Evolutionary conservation across 192 early-diverging fungal species (phyloP).

Genomic region (Entomortierella chlamydospora): DNA sequence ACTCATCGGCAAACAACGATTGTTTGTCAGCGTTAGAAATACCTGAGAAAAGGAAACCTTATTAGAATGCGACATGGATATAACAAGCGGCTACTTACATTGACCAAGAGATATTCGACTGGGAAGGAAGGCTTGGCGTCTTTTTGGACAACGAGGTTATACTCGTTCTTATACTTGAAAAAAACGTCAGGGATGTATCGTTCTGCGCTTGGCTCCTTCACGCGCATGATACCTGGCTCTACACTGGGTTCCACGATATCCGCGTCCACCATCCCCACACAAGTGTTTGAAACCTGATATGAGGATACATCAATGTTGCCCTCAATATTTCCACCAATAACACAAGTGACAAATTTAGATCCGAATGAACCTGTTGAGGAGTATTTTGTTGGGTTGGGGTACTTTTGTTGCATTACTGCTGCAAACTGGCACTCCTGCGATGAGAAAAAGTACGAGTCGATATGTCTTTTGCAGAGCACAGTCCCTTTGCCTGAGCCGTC

Average conservation of each 20-base stretch:
- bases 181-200: conserved; percentile 97
- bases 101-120: conserved; percentile 95
- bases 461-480: conserved; percentile 90
- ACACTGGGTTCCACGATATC: conserved; percentile 91
- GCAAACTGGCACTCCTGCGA: conserved; percentile 90
- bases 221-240: conserved; percentile 87
- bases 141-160: conserved; percentile 86
- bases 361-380: conserved; percentile 84
- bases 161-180: conserved; percentile 97
- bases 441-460: conserved; percentile 92
- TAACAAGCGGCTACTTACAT: conserved; percentile 62
- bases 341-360: conserved; percentile 94
- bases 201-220: conserved; percentile 74
- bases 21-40: not conserved
- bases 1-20: conserved; percentile 31
- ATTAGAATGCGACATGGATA: not conserved
- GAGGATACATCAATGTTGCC: conserved; percentile 86
- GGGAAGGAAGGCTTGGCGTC: conserved; percentile 97
- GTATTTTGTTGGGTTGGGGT: conserved; percentile 80
- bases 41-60: too few species aligned
- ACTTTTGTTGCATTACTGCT: conserved; percentile 82
- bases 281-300: conserved; percentile 94
- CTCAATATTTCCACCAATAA: conserved; percentile 91
- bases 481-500: conserved; percentile 81
- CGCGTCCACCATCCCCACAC: conserved; percentile 91